These are phyloP conservation scores for Ceraceosorus bombacis DNA, from an alignment of 1,284 basidiomycete species.

Conservation along the genomic window DNA sequence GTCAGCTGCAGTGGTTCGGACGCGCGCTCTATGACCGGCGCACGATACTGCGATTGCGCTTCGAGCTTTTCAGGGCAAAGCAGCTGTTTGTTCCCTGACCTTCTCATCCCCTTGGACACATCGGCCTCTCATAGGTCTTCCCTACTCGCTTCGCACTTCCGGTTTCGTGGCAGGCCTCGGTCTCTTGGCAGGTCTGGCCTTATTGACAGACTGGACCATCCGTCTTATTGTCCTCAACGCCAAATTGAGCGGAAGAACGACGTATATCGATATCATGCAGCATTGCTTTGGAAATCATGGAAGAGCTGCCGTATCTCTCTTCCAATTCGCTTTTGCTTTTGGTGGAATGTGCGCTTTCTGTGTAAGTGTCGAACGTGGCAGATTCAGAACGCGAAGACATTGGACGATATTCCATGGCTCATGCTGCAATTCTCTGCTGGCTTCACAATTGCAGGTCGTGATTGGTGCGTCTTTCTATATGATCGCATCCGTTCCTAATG, in stretches of 20 bases:
- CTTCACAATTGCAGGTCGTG: slow-evolving; percentile 15
- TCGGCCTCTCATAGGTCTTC: slow-evolving; percentile 56
- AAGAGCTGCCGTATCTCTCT: slow-evolving; percentile 80
- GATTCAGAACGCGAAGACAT: too few relatives aligned
- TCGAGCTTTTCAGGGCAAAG: too few relatives aligned
- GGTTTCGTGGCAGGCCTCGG: slow-evolving; percentile 80
- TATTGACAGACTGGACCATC: slow-evolving; percentile 95
- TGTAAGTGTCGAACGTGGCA: slow-evolving; percentile 12
- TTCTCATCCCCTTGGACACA: neutral
- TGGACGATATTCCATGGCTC: neutral
- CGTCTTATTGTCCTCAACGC: slow-evolving; percentile 83
- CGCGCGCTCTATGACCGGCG: neutral
- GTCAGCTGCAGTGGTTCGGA: neutral
- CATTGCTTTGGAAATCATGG: slow-evolving; percentile 72
- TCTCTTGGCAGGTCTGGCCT: slow-evolving; percentile 71
- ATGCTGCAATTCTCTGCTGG: neutral
- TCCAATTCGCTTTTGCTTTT: slow-evolving; percentile 95
- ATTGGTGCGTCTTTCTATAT: slow-evolving; percentile 50
- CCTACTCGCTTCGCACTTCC: slow-evolving; percentile 84
- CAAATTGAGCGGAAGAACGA: slow-evolving; percentile 82
- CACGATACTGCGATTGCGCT: too few relatives aligned
- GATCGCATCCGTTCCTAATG: too few relatives aligned
- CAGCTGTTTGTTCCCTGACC: too few relatives aligned
- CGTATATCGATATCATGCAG: slow-evolving; percentile 94
- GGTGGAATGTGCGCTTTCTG: slow-evolving; percentile 61